A percentile compares a stretch with the other conserved stretches of the same genome.
Evolutionary conservation across 768 basidiomycete genomes (phyloP).

Genomic region (Tephrocybe sp.): DNA sequence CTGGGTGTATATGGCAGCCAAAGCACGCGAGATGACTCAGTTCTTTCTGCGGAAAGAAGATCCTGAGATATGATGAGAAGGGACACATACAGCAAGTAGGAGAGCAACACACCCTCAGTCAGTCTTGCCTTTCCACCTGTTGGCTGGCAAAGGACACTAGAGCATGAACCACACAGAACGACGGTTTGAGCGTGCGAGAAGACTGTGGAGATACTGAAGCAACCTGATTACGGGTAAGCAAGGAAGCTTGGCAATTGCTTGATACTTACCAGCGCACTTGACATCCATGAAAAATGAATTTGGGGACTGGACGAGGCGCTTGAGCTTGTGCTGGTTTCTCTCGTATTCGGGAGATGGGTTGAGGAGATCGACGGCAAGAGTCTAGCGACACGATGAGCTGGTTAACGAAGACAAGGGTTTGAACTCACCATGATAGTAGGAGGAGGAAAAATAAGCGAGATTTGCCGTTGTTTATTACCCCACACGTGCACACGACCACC

Average conservation of each 20-base stretch:
- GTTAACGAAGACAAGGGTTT: too few species aligned
- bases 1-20: too few species aligned
- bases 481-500: too few species aligned
- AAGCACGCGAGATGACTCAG: constrained; percentile 45
- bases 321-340: constrained; percentile 95
- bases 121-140: constrained; percentile 97
- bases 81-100: constrained; percentile 2
- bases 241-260: constrained; percentile 6
- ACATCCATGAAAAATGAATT: constrained; percentile 99
- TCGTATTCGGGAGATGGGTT: constrained; percentile 89
- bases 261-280: constrained; percentile 87
- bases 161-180: constrained; percentile 90
- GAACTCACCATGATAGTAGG: too few species aligned
- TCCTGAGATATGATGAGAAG: constrained; percentile 44
- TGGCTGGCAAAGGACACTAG: constrained; percentile 94
- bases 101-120: constrained; percentile 80
- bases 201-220: constrained; percentile 93
- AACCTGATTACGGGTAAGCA: constrained; percentile 53
- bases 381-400: constrained; percentile 48
- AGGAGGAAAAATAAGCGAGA: too few species aligned
- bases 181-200: constrained; percentile 99
- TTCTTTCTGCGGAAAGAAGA: constrained; percentile 98
- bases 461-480: too few species aligned
- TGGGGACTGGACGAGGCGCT: constrained; percentile 96
- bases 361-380: constrained; percentile 97